A percentile compares a stretch with the other conserved stretches of the same genome.
phyloP scores from a whole-genome alignment of 352 stramenopile species.

The Phytopythium vexans region DNA sequence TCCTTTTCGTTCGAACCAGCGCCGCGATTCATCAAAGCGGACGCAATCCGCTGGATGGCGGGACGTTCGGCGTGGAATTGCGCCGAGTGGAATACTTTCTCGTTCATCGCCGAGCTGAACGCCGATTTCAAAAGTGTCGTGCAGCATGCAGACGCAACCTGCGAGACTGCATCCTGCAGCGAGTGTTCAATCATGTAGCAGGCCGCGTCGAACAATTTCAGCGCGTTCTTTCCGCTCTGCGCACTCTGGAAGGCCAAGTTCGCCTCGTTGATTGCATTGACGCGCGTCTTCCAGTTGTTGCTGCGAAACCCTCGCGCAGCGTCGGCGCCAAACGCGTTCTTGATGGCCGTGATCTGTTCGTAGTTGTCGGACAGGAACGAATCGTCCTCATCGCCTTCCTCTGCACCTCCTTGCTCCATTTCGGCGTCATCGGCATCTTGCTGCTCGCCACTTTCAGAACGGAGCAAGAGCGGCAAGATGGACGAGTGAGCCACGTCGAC shows the following conservation, averaged over 20 bases:
- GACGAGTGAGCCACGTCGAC: conserved; percentile 54
- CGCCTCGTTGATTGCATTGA: conserved; percentile 52
- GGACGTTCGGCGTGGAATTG: conserved; percentile 56
- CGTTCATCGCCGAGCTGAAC: conserved; percentile 54
- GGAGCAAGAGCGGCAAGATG: conserved; percentile 46
- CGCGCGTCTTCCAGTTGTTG: conserved; percentile 59
- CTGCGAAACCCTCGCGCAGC: conserved; percentile 46
- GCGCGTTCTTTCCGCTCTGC: conserved; percentile 23
- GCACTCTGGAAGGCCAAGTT: conserved; percentile 46
- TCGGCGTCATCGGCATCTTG: conserved; percentile 24
- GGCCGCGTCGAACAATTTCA: conserved; percentile 64
- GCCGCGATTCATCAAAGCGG: conserved; percentile 40
- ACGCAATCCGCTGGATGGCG: conserved; percentile 41
- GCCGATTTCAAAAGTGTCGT: conserved; percentile 56
- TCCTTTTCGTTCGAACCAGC: conserved; percentile 79
- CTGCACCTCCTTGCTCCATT: conserved; percentile 7
- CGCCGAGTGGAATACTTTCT: conserved; percentile 55
- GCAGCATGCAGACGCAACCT: conserved; percentile 62
- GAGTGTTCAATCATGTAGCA: conserved; percentile 57
- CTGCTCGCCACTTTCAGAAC: conserved; percentile 29
- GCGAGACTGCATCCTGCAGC: conserved; percentile 56
- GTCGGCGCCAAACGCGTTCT: conserved; percentile 47
- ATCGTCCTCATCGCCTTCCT: conserved; percentile 37
- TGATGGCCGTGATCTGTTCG: conserved; percentile 18
- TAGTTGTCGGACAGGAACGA: conserved; percentile 24